Conservation (phyloP, 2,329 filamentous ascomycete species). For the Davidsoniella neocaledoniae region DNA sequence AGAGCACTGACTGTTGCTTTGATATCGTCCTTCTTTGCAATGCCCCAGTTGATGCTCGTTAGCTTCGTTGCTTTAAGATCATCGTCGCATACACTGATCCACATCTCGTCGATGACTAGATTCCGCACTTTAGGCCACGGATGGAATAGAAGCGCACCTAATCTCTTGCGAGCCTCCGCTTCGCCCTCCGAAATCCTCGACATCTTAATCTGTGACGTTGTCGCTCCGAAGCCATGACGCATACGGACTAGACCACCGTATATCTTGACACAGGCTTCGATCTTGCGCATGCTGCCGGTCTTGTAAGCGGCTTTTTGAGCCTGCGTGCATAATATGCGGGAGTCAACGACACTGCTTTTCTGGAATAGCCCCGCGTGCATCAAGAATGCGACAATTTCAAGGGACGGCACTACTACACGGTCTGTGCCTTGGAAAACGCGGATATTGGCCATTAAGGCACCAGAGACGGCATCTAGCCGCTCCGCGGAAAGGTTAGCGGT, state of each 20-base stretch:
- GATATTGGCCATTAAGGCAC: conserved; percentile 37
- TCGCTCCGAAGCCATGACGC: conserved; percentile 9
- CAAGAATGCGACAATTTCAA: conserved; percentile 65
- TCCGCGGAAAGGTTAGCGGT: conserved; percentile 23
- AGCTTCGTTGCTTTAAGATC: conserved; percentile 21
- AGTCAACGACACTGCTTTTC: conserved; percentile 23
- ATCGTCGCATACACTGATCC: conserved; percentile 25
- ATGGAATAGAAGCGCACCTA: conserved; percentile 59
- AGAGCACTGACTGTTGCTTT: conserved; percentile 27
- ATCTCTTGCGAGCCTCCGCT: conserved; percentile 45
- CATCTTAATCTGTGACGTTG: conserved; percentile 6
- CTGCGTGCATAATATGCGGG: conserved; percentile 46
- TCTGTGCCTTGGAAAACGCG: conserved; percentile 41
- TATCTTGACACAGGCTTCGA: conserved; percentile 63
- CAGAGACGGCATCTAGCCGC: conserved; percentile 26
- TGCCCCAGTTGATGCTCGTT: conserved; percentile 40
- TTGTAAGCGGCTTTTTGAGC: conserved; percentile 72
- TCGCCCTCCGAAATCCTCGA: conserved; percentile 17
- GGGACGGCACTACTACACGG: conserved; percentile 52
- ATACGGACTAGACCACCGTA: conserved; percentile 51
- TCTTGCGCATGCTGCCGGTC: conserved; percentile 62
- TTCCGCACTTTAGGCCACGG: conserved; percentile 61
- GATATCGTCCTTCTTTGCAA: conserved; percentile 31
- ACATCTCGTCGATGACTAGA: conserved; percentile 43
- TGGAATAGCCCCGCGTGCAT: conserved; percentile 43